Conservation (phyloP, 2,329 filamentous ascomycete genomes). For the Cladosporium oxysporum region DNA sequence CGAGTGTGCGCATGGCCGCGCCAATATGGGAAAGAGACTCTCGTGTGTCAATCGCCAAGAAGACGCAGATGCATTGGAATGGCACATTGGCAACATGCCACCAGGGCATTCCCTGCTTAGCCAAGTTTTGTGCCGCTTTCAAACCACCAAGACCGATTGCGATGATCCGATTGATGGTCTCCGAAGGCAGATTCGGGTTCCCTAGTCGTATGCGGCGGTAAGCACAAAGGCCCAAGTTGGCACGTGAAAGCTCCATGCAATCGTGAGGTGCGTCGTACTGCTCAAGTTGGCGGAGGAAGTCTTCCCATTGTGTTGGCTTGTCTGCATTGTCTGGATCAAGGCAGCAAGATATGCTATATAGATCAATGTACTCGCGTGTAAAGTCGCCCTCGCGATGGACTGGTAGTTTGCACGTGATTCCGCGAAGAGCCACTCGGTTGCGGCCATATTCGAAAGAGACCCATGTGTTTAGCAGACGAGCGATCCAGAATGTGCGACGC, state of each 20-base stretch:
- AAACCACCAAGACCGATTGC: slow-evolving; percentile 49
- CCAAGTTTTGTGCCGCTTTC: slow-evolving; percentile 50
- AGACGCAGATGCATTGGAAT: slow-evolving; percentile 59
- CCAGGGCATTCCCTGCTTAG: slow-evolving; percentile 53
- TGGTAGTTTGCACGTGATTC: slow-evolving; percentile 47
- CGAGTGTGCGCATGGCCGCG: slow-evolving; percentile 50
- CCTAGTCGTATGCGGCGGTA: slow-evolving; percentile 56
- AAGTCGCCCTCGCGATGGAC: slow-evolving; percentile 43
- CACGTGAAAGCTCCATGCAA: slow-evolving; percentile 46
- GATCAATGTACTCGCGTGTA: slow-evolving; percentile 53
- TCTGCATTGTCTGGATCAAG: slow-evolving; percentile 52
- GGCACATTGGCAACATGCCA: slow-evolving; percentile 63
- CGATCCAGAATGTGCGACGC: slow-evolving; percentile 47
- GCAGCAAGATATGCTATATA: slow-evolving; percentile 56
- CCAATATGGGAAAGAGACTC: slow-evolving; percentile 51
- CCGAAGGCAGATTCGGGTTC: slow-evolving; percentile 48
- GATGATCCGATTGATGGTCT: slow-evolving; percentile 51
- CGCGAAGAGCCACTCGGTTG: slow-evolving; percentile 53
- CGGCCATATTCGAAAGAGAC: slow-evolving; percentile 61
- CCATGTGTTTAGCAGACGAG: slow-evolving; percentile 61
- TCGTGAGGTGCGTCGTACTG: slow-evolving; percentile 35
- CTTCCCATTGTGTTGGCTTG: slow-evolving; percentile 36
- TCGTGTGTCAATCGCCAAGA: slow-evolving; percentile 57
- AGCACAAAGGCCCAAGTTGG: slow-evolving; percentile 58
- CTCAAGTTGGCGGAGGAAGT: slow-evolving; percentile 36